Conservation (phyloP, 768 basidiomycete genomes). For the Paxillus rubicundulus region DNA sequence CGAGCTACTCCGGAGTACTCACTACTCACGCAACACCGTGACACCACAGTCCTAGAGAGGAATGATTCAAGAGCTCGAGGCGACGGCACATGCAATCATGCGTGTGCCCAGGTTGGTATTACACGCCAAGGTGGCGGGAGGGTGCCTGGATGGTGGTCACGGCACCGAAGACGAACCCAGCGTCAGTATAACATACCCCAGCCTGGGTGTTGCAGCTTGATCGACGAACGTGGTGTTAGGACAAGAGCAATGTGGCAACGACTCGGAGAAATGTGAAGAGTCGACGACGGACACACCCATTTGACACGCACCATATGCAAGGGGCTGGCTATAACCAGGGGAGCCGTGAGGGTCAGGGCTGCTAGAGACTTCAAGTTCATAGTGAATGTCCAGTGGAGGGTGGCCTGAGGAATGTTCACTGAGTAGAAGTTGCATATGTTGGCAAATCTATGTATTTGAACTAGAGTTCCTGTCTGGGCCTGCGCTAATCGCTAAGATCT, state of each 20-base stretch:
- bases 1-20: too few species aligned
- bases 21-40: too few species aligned
- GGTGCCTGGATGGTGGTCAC: conserved; percentile 18
- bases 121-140: conserved; percentile 19
- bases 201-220: conserved; percentile 25
- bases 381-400: neutral
- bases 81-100: conserved; percentile 24
- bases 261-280: too few species aligned
- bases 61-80: conserved; percentile 27
- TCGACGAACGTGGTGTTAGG: neutral
- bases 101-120: conserved; percentile 22
- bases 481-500: too few species aligned
- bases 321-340: conserved; percentile 13
- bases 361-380: conserved; percentile 28
- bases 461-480: too few species aligned
- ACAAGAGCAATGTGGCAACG: too few species aligned
- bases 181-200: conserved; percentile 22
- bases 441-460: too few species aligned
- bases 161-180: conserved; percentile 21
- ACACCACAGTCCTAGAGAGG: too few species aligned
- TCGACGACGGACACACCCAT: conserved; percentile 12
- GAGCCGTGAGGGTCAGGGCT: conserved; percentile 15
- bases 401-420: too few species aligned
- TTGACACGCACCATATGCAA: conserved; percentile 24
- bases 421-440: too few species aligned